Evolutionary conservation across 306 rosid genomes (phyloP), one percentile per base, ranked within the genome.

Genomic region (Gastrolobium villosum): DNA sequence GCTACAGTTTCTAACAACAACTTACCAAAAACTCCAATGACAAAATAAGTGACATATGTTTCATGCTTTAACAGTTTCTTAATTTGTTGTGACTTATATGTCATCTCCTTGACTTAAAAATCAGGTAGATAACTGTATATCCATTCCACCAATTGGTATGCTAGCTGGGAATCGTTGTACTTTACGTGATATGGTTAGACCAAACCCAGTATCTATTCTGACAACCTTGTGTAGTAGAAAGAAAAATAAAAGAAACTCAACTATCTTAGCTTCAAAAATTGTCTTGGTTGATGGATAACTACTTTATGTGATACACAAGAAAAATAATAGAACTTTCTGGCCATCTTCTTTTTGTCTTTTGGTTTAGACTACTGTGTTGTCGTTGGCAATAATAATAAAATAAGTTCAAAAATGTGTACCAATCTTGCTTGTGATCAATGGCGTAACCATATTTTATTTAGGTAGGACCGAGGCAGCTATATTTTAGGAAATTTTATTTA

Each of bases 141-240:
- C 72, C 55, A 65, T 50, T 78, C 61, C 68, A 74, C 75, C 57
- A 43, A 71, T 73, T 32, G 55, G 55, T 44, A 73, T 60, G 86
- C 78, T 83, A 74, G 86, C 71, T 83, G 31, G 35, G 77, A 78
- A 83, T 72, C 60, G 83, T 83, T 78, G 72, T 73, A 78, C 86
- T 83, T 83, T 53, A 73, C 83, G 57, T 59, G 46, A 77, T 77
- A 56, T 83, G 50, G 86, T 78, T 83, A 69, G 66, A 83, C 86
- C 86, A 79, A 83, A 83, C 83, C 77, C 78, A 65, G 65, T 67
- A 39, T 35, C 80, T 65, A 44, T 72, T 57, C 66, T 57, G 68
- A 76, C 70, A 81, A 78, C 68, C 77, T 26, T 65, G 76, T 72
- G 59, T 59, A 77, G 5, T 20, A 37, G 56, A 62, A 44, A 54